Percentiles rank a stretch among this genome's conserved stretches.
phyloP scores from a whole-genome alignment of 345 rosid genomes.

The Lepidium africanum region DNA sequence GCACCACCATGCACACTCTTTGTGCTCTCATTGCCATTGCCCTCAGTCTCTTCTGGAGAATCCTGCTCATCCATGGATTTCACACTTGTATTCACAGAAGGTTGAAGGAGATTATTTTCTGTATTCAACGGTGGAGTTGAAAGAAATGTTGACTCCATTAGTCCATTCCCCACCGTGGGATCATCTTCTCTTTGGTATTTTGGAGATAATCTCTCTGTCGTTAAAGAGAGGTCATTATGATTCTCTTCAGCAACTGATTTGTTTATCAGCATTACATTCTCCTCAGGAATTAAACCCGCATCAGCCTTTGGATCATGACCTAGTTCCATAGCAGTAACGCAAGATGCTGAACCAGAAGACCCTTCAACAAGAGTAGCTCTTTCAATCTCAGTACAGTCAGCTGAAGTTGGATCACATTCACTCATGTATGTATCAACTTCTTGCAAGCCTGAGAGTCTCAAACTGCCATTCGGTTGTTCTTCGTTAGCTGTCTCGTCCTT shows the following conservation, averaged over 20 bases:
- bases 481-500: neutral
- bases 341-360: neutral
- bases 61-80: conserved; percentile 11
- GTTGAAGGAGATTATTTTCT: neutral
- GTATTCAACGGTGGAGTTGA: neutral
- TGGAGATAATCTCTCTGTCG: conserved; percentile 4
- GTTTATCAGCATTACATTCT: neutral
- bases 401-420: conserved; percentile 4
- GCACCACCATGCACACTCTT: conserved; percentile 43
- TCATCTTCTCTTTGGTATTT: neutral
- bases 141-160: neutral
- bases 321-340: neutral
- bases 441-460: neutral
- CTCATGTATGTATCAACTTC: neutral
- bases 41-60: neutral
- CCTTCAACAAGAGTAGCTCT: neutral
- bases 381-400: neutral
- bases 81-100: neutral
- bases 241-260: conserved; percentile 8
- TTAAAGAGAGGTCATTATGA: neutral
- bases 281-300: neutral
- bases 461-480: neutral
- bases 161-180: conserved; percentile 1
- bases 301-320: neutral
- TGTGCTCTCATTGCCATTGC: neutral